Base-by-base conservation (phyloP, 202 grass and related monocot species). In the Musa balbisiana region DNA sequence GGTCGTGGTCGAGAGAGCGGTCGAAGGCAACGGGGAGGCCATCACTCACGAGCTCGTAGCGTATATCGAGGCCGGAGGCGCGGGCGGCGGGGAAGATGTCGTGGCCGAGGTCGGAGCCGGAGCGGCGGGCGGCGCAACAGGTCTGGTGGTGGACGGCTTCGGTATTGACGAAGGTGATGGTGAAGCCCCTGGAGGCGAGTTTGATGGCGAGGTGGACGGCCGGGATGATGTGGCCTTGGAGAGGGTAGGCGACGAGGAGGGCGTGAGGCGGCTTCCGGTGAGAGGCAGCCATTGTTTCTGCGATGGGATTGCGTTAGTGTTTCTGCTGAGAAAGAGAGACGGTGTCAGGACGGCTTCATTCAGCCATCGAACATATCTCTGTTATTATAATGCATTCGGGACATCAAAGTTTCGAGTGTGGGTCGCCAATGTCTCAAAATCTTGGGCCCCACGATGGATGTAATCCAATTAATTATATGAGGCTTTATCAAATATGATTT, bases 211-310 rank as follows among this genome's bases (percentile, higher is more conserved):
- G 83, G 78, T 93, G 87, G 66, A 84, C 83, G 20, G 83, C 67
- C 21, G 90, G 87, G 80, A 92, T 92, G 10, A 89, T 84, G 80
- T 92, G 90, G 20, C 87, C 90, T 84, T 89, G 87, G 81, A 93
- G 75, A 51, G 90, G 90, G 69, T 87, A 90, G 70, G 87, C 8
- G 17, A 93, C 52, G 62, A 90, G 78, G 55, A 90, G 87, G 63
- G 87, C 87, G 72, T 93, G 90, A 78, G 84, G 85, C 74, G 20
- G 83, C 73, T 73, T 73, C 71, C 33, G 33, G 33, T 43, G 33
- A 43, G 33, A 43, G 33, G 33, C 33, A 43, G 4, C 33, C 33
- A 43, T 43, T 43, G 33, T 43, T 43, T 43, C 5, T 33, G 33
- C 33, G 33, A 6, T 43, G 33, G 33, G 5, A 8, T 43, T 43